Percentiles rank a stretch among this genome's conserved stretches.
Evolutionary conservation across 23 red algal species (phyloP).

Genomic region (Gracilaria caudata): DNA sequence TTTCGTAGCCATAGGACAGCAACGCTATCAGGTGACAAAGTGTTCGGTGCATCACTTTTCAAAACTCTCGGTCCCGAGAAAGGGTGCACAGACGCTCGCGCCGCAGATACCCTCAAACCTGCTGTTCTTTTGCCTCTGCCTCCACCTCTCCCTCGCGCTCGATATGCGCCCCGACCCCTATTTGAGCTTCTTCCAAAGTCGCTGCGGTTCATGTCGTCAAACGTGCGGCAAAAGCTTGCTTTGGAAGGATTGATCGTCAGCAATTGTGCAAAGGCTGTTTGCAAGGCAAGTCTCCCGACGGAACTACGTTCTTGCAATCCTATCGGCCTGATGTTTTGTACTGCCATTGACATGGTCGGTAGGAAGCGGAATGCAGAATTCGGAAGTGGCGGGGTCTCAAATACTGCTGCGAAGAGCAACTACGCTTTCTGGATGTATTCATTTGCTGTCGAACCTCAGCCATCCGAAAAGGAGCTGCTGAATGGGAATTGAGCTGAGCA

Average conservation of each 20-base stretch:
- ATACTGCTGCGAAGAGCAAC: no score
- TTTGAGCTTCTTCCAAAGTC: background rate
- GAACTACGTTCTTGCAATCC: no score
- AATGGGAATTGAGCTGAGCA: no score
- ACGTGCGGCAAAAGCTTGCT: background rate
- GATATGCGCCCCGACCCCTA: background rate
- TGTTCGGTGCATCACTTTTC: background rate
- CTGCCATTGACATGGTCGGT: no score
- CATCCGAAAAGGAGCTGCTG: background rate
- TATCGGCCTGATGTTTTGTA: no score
- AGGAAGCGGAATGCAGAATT: no score
- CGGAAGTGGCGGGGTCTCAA: no score
- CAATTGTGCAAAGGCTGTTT: background rate
- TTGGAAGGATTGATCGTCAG: background rate
- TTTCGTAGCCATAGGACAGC: slow-evolving; percentile 90
- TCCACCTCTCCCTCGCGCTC: background rate
- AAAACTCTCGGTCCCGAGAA: slow-evolving; percentile 39
- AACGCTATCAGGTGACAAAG: slow-evolving; percentile 36
- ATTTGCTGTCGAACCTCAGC: background rate
- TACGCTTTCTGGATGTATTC: no score
- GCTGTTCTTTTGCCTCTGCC: background rate
- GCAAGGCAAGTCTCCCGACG: background rate
- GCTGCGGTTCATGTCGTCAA: slow-evolving; percentile 8
- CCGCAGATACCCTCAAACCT: background rate
- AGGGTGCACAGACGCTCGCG: slow-evolving; percentile 30